Percentiles rank a stretch among this genome's conserved stretches.
phyloP scores from a whole-genome alignment of 345 rosid genomes.

The Boechera stricta region DNA sequence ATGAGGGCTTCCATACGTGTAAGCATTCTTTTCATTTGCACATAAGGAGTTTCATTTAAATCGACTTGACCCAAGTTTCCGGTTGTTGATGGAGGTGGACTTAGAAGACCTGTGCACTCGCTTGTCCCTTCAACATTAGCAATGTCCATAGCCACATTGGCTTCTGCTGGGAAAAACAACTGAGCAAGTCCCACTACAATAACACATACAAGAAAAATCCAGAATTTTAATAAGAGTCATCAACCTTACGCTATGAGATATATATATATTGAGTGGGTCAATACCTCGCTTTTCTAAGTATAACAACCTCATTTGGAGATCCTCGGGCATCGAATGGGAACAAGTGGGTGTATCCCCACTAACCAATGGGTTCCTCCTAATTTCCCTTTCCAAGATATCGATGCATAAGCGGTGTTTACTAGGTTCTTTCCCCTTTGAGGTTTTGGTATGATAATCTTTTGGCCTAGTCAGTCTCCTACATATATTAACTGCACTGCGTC shows the following conservation, averaged over 20 bases:
- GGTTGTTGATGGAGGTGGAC: slow-evolving; percentile 56
- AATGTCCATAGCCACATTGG: slow-evolving; percentile 89
- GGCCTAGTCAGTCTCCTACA: slow-evolving; percentile 85
- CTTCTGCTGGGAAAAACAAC: slow-evolving; percentile 85
- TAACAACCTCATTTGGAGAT: slow-evolving; percentile 83
- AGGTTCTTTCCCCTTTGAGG: slow-evolving; percentile 67
- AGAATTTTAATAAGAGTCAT: background rate
- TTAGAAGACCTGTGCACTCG: slow-evolving; percentile 66
- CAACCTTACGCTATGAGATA: slow-evolving; percentile 4
- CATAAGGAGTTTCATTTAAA: slow-evolving; percentile 82
- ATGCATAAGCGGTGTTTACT: slow-evolving; percentile 81
- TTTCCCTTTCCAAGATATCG: slow-evolving; percentile 84
- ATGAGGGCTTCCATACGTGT: slow-evolving; percentile 83
- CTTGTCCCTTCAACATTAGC: slow-evolving; percentile 74
- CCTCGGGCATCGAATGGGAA: slow-evolving; percentile 65
- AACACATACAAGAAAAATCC: slow-evolving; percentile 15
- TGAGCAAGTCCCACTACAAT: slow-evolving; percentile 87
- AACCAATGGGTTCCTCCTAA: slow-evolving; percentile 76
- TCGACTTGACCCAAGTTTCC: slow-evolving; percentile 82
- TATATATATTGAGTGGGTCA: background rate
- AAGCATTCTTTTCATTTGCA: slow-evolving; percentile 68
- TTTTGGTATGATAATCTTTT: slow-evolving; percentile 80
- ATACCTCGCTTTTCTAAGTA: slow-evolving; percentile 97
- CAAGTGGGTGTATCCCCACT: slow-evolving; percentile 53
- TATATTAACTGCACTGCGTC: slow-evolving; percentile 80